Evolutionary conservation across 148 eudicot species (phyloP).

Genomic region (Dianthus caryophyllus): DNA sequence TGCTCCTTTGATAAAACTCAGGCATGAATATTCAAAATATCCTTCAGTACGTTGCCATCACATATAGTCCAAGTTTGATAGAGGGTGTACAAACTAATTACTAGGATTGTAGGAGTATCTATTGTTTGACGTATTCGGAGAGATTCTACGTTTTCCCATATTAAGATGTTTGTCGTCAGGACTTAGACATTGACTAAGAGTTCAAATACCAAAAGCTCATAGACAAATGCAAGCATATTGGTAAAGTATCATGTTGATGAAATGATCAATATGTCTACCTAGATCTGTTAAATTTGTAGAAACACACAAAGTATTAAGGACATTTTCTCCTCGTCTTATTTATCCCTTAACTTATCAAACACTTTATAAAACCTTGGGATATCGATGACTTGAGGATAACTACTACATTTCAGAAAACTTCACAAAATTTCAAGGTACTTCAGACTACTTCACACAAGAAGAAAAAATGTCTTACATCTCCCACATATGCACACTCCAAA

Average conservation of each 20-base stretch:
- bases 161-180: neutral
- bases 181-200: neutral
- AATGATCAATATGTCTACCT: neutral
- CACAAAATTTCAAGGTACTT: too few species aligned
- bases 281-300: neutral
- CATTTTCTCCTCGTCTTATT: too few species aligned
- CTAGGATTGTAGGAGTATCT: neutral
- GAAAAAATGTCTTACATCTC: neutral
- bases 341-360: too few species aligned
- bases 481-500: slow-evolving; percentile 1
- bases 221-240: neutral
- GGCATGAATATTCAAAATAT: neutral
- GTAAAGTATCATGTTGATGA: neutral
- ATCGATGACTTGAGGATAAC: too few species aligned
- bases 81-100: neutral
- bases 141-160: neutral
- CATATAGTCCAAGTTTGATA: too few species aligned
- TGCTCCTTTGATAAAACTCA: neutral
- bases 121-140: neutral
- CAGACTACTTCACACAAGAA: too few species aligned
- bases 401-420: too few species aligned
- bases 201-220: neutral
- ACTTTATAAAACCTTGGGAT: too few species aligned
- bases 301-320: too few species aligned
- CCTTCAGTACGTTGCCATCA: neutral